Percentiles rank a stretch among this genome's conserved stretches.
These are phyloP conservation scores for Rhodotorula sp. DNA, from an alignment of 1,284 basidiomycete genomes.

Conservation along the genomic window DNA sequence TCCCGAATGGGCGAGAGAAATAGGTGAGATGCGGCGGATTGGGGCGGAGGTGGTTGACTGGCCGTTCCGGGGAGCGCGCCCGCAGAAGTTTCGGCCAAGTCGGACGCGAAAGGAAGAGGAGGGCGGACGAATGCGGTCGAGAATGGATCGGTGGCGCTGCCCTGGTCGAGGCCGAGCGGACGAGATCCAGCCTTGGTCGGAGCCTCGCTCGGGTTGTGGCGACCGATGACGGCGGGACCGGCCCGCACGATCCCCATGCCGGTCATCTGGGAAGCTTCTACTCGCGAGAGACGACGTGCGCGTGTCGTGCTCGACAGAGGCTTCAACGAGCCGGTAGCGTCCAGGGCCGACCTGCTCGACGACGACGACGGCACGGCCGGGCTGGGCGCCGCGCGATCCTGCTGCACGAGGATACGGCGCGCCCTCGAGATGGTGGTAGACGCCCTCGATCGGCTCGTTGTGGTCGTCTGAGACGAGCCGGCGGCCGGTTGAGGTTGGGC, in stretches of 20 bases:
- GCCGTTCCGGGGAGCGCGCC: neutral
- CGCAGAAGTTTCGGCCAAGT: neutral
- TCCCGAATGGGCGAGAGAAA: too few species aligned
- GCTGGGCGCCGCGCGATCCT: too few species aligned
- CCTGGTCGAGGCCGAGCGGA: neutral
- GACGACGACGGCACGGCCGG: too few species aligned
- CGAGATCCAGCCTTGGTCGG: neutral
- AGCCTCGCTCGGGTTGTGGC: conserved; percentile 5
- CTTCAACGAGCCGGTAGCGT: neutral
- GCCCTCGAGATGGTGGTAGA: too few species aligned
- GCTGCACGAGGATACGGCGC: too few species aligned
- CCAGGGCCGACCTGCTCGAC: too few species aligned
- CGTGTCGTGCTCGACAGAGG: neutral
- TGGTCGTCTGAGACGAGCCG: too few species aligned
- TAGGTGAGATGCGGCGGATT: too few species aligned
- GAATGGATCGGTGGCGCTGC: conserved; percentile 20
- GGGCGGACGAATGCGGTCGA: conserved; percentile 27
- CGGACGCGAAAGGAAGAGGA: conserved; percentile 7
- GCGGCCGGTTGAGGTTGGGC: too few species aligned
- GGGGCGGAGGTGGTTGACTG: neutral
- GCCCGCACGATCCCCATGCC: conserved; percentile 34
- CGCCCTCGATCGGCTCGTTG: too few species aligned
- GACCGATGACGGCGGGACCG: conserved; percentile 20
- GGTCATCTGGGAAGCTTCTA: conserved; percentile 23
- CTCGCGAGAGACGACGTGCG: neutral